Conservation (phyloP, 2,329 filamentous ascomycete genomes). For the Amphichorda felina region DNA sequence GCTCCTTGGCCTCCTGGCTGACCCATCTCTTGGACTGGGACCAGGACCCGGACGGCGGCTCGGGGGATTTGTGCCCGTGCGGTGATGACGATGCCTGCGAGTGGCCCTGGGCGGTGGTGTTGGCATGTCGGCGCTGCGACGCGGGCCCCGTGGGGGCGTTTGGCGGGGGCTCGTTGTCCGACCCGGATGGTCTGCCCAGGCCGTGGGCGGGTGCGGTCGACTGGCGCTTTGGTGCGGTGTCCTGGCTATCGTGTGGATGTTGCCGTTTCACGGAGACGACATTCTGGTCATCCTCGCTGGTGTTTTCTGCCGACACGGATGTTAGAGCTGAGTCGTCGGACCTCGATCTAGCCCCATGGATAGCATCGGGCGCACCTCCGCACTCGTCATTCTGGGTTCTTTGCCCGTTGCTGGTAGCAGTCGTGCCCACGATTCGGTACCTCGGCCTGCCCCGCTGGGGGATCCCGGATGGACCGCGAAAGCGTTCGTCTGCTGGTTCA, state of each 20-base stretch:
- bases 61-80: constrained; percentile 3
- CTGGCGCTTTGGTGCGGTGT: no score
- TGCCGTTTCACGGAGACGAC: no score
- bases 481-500: background rate
- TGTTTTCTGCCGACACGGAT: no score
- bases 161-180: constrained; percentile 4
- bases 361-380: background rate
- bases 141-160: constrained; percentile 9
- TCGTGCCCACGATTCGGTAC: constrained; percentile 1
- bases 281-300: no score
- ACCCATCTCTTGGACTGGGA: constrained; percentile 26
- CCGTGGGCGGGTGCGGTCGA: no score
- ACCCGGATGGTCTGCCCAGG: no score
- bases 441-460: background rate
- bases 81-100: no score
- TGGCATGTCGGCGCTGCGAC: constrained; percentile 3
- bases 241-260: no score
- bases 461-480: background rate
- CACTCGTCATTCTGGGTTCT: background rate
- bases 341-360: no score
- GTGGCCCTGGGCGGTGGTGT: no score
- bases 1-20: constrained; percentile 20
- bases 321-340: no score
- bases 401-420: background rate
- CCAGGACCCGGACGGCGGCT: constrained; percentile 20